Evolutionary conservation across 1,139 yeast species (phyloP).

Genomic region (Kodamaea sp.): DNA sequence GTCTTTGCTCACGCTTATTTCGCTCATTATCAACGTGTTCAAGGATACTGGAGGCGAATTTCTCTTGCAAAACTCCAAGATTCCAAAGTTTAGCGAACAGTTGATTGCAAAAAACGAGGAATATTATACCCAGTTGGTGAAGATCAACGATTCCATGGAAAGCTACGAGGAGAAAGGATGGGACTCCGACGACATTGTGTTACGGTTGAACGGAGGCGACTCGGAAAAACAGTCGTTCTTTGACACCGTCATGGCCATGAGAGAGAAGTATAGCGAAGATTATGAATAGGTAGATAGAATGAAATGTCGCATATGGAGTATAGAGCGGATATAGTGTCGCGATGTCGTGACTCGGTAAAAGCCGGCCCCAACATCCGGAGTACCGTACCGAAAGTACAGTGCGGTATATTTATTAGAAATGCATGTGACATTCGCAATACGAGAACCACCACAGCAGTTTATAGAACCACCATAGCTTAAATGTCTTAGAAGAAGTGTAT

Average conservation of each 20-base stretch:
- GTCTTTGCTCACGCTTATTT: conserved; percentile 32
- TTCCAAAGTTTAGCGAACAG: conserved; percentile 38
- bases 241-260: conserved; percentile 30
- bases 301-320: too few species aligned
- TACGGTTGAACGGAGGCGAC: conserved; percentile 28
- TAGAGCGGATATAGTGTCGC: too few species aligned
- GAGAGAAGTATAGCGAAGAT: conserved; percentile 29
- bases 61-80: conserved; percentile 42
- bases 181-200: conserved; percentile 42
- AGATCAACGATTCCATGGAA: conserved; percentile 26
- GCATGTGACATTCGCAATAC: too few species aligned
- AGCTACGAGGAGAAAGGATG: conserved; percentile 40
- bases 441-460: too few species aligned
- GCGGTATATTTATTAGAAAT: too few species aligned
- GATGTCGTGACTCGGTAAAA: too few species aligned
- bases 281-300: too few species aligned
- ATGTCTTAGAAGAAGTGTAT: too few species aligned
- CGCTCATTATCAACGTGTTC: conserved; percentile 32
- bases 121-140: conserved; percentile 25
- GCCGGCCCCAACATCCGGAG: too few species aligned
- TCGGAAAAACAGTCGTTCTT: conserved; percentile 17
- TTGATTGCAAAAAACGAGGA: conserved; percentile 24
- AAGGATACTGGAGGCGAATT: conserved; percentile 40
- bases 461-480: too few species aligned
- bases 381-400: too few species aligned